phyloP scores from a whole-genome alignment of 768 basidiomycete species.

The Hericium erinaceus region DNA sequence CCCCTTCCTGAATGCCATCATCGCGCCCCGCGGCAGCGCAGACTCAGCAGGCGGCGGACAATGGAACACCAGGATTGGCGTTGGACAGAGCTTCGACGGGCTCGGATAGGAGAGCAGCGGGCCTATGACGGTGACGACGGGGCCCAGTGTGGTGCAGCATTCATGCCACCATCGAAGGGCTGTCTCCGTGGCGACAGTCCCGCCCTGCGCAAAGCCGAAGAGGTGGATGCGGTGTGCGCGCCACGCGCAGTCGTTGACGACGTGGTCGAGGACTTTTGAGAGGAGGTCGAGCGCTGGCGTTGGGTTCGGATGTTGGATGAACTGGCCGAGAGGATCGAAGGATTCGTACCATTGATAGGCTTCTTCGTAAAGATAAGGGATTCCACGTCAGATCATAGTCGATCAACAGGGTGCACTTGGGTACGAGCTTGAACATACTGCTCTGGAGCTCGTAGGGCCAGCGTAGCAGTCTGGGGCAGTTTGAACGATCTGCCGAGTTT shows the following conservation, averaged over 20 bases:
- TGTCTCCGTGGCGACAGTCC: conserved; percentile 64
- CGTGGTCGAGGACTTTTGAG: conserved; percentile 40
- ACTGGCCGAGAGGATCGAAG: conserved; percentile 71
- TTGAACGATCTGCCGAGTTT: conserved; percentile 64
- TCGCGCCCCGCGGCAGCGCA: conserved; percentile 32
- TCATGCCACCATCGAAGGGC: conserved; percentile 41
- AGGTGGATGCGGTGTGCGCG: conserved; percentile 59
- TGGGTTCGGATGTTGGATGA: conserved; percentile 64
- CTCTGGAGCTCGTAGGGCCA: conserved; percentile 74
- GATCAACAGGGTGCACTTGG: neutral
- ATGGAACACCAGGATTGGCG: conserved; percentile 53
- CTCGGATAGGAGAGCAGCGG: conserved; percentile 77
- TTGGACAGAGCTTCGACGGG: conserved; percentile 37
- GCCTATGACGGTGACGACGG: conserved; percentile 60
- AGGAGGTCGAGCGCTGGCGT: conserved; percentile 54
- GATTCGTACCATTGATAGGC: conserved; percentile 84
- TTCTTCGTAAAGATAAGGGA: conserved; percentile 73
- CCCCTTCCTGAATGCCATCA: conserved; percentile 51
- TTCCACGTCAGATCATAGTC: conserved; percentile 30
- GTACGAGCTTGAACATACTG: conserved; percentile 35
- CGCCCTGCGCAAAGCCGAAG: conserved; percentile 87
- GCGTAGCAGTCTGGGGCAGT: conserved; percentile 82
- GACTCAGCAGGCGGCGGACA: conserved; percentile 38
- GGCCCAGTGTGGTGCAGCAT: conserved; percentile 36
- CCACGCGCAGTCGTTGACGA: conserved; percentile 59